These are phyloP conservation scores for Penicillium sp. DNA, from an alignment of 2,329 filamentous ascomycete species.

Conservation along the genomic window DNA sequence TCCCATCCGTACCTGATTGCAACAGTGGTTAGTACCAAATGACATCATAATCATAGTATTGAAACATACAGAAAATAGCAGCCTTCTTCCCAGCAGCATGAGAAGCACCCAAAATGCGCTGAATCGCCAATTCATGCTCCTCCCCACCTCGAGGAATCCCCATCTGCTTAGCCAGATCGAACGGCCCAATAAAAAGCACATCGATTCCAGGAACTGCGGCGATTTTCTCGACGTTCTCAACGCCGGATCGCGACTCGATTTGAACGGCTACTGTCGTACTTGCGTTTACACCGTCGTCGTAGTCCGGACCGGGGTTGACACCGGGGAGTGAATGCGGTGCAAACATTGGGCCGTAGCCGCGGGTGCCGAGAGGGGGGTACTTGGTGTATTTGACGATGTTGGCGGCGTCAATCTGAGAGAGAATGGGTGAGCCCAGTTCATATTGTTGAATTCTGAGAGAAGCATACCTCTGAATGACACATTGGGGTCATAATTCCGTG, in stretches of 20 bases:
- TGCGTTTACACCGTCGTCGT: slow-evolving; percentile 33
- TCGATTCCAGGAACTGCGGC: slow-evolving; percentile 40
- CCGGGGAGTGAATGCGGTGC: slow-evolving; percentile 29
- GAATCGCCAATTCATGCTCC: slow-evolving; percentile 39
- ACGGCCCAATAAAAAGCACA: slow-evolving; percentile 38
- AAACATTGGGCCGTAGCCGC: slow-evolving; percentile 36
- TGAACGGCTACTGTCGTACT: slow-evolving; percentile 35
- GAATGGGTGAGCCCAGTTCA: too few relatives aligned
- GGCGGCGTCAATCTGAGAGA: slow-evolving; percentile 25
- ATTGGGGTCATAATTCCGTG: slow-evolving; percentile 37
- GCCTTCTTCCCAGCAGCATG: slow-evolving; percentile 36
- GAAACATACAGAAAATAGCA: slow-evolving; percentile 40
- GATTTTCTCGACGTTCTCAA: slow-evolving; percentile 44
- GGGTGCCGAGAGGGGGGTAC: slow-evolving; percentile 29
- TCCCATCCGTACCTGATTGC: slow-evolving; percentile 29
- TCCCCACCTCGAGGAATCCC: slow-evolving; percentile 32
- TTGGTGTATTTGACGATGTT: slow-evolving; percentile 29
- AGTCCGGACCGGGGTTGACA: slow-evolving; percentile 22
- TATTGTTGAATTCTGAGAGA: too few relatives aligned
- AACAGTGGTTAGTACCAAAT: neutral
- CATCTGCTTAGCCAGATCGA: slow-evolving; percentile 38
- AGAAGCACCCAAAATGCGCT: slow-evolving; percentile 32
- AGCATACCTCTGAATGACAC: slow-evolving; percentile 31
- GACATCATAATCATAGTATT: too few relatives aligned
- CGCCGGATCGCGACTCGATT: slow-evolving; percentile 39